Conservation (phyloP, 1,284 basidiomycete genomes). For the Ganoderma leucocontextum region DNA sequence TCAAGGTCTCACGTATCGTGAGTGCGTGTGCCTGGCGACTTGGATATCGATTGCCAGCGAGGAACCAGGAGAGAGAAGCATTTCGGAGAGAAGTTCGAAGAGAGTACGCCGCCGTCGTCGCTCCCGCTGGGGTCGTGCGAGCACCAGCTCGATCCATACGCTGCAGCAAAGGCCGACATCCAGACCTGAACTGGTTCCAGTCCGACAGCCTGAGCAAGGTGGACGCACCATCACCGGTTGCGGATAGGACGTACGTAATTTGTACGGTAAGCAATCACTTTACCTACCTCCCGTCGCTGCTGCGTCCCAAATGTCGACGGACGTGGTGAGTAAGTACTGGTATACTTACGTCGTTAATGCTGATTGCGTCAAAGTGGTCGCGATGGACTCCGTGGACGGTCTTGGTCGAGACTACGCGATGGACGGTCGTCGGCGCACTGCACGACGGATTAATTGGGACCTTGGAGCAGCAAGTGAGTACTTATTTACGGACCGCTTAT, state of each 20-base stretch:
- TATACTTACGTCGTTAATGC: background rate
- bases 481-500: background rate
- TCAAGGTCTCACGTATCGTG: background rate
- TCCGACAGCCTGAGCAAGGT: background rate
- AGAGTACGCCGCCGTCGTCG: background rate
- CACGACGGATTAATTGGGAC: background rate
- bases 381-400: background rate
- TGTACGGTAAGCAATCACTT: background rate
- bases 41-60: background rate
- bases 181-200: background rate
- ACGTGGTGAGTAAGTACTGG: background rate
- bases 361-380: background rate
- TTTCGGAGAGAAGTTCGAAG: background rate
- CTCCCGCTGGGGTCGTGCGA: background rate
- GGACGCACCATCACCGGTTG: background rate
- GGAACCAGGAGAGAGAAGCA: background rate
- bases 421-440: background rate
- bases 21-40: background rate
- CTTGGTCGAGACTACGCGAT: background rate
- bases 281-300: background rate
- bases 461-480: background rate
- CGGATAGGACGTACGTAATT: background rate
- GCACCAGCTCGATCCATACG: background rate
- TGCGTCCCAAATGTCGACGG: background rate
- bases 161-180: background rate